Conservation (phyloP, 345 rosid genomes). For the Dipteronia sinensis region DNA sequence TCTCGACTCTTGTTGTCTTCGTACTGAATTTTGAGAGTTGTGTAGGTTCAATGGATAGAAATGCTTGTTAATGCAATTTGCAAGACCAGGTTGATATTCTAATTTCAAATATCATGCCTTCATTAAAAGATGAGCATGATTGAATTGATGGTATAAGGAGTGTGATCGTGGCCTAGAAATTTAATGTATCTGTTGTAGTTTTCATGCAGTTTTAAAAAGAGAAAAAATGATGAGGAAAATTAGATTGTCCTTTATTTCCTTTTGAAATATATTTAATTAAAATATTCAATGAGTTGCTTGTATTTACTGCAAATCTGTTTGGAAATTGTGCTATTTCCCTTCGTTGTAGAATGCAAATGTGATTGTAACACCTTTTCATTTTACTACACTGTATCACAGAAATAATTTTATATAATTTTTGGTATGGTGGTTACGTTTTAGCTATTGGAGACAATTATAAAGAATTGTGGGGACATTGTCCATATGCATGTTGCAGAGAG, state of each 20-base stretch:
- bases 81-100: neutral
- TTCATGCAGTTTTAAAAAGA: neutral
- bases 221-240: neutral
- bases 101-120: neutral
- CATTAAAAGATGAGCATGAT: neutral
- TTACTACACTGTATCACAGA: conserved; percentile 2
- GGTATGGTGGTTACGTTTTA: conserved; percentile 34
- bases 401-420: conserved; percentile 25
- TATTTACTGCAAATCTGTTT: neutral
- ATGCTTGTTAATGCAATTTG: neutral
- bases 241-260: neutral
- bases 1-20: neutral
- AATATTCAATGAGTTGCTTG: neutral
- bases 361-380: conserved; percentile 3
- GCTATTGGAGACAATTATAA: conserved; percentile 95
- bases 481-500: conserved; percentile 99
- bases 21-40: neutral
- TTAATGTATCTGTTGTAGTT: neutral
- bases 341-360: neutral
- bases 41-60: neutral
- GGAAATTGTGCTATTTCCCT: neutral
- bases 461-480: conserved; percentile 98
- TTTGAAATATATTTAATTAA: neutral
- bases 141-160: conserved; percentile 2
- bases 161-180: neutral